These are phyloP conservation scores for Blastobotrys capitulatus DNA, from an alignment of 1,139 yeast species.

Conservation along the genomic window DNA sequence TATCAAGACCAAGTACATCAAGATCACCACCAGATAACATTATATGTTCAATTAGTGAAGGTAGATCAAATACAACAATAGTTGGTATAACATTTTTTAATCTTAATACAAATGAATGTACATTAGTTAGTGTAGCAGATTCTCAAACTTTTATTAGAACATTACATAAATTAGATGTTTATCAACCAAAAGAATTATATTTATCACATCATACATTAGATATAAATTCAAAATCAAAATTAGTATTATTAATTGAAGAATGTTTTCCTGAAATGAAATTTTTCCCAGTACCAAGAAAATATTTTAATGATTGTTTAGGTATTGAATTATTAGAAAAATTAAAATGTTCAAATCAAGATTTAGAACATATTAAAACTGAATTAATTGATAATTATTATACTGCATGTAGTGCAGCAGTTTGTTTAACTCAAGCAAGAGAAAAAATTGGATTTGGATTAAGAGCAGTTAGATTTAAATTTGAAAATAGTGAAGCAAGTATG, in stretches of 20 bases:
- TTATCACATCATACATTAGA: not conserved
- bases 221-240: not conserved
- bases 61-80: not conserved
- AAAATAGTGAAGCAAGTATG: conserved; percentile 41
- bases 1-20: not conserved
- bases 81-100: conserved; percentile 1
- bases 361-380: not conserved
- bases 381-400: not conserved
- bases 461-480: conserved; percentile 1
- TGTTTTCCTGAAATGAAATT: conserved; percentile 1
- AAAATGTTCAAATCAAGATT: not conserved
- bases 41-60: conserved; percentile 3
- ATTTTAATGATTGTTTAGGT: not conserved
- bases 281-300: not conserved
- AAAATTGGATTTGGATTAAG: not conserved
- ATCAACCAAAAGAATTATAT: not conserved
- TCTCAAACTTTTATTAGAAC: conserved; percentile 3
- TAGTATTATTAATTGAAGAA: conserved; percentile 4
- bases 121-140: not conserved
- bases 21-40: not conserved
- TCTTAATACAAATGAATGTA: not conserved
- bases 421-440: not conserved
- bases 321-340: not conserved
- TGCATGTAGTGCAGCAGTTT: conserved; percentile 4
- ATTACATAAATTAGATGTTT: conserved; percentile 2